Base-by-base conservation (phyloP, 345 rosid species). In the Raphanus raphanistrum region DNA sequence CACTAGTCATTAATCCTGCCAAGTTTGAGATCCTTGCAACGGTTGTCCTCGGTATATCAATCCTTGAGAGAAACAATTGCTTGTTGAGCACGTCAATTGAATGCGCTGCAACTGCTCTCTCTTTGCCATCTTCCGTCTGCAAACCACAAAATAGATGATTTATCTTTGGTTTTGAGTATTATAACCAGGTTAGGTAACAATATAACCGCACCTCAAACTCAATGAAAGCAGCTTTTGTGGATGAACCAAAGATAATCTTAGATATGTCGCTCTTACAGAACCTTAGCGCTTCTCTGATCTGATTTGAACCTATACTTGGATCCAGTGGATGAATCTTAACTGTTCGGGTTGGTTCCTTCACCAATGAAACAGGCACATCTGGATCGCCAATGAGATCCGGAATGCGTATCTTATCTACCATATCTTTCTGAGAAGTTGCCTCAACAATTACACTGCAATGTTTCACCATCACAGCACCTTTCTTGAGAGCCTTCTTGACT, bases 41-140 rank as follows among this genome's bases (percentile, higher is more conserved):
- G 25, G 84, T 85, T 76, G 88, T 85, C 72, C 80, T 81, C 45
- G 88, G 88, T 78, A 75, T 66, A 83, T 85, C 88, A 66, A 85
- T 77, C 80, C 88, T 85, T 21, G 78, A 77, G 74, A 85, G 71
- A 9, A 36, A 35, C 17, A 81, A 58, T 77, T 70, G 32, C 71
- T 52, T 79, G 68, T 81, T 79, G 7, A 10, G 41, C 26, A 83
- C 66, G 68, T 8, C 8, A 21, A 85, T 2, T 73, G 84, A 72
- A 66, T 81, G 81, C 45, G 60, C 31, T 25, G 62, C 62, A 57
- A 57, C n/a, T 25, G 62, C 86, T 72, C 75, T 83, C 64, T 85
- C 86, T 76, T 85, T 85, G 15, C 76, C 84, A 25, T 81, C 86
- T 73, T 85, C 86, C 35, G 70, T 76, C 88, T 85, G 82, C 41